phyloP scores from a whole-genome alignment of 73 alveolate genomes.

The Paramecium octaurelia region DNA sequence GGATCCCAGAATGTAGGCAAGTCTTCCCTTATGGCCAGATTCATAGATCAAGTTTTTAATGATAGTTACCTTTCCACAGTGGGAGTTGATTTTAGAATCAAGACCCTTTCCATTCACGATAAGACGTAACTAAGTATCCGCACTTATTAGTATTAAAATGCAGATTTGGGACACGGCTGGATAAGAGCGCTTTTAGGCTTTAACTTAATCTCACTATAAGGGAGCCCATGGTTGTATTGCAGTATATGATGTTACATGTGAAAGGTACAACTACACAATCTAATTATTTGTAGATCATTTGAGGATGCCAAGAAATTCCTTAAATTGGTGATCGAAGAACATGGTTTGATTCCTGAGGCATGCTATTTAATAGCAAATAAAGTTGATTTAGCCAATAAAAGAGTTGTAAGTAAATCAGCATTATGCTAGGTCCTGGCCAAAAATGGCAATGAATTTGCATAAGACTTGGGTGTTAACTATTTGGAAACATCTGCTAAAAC shows the following conservation, averaged over 20 bases:
- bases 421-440: not conserved
- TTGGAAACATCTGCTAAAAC: conserved; percentile 61
- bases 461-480: conserved; percentile 40
- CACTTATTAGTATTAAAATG: conserved; percentile 55
- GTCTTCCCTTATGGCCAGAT: conserved; percentile 51
- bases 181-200: conserved; percentile 73
- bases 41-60: not conserved
- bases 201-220: conserved; percentile 80
- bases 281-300: conserved; percentile 17
- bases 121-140: not conserved
- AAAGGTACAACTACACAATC: not conserved
- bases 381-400: conserved; percentile 14
- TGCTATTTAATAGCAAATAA: conserved; percentile 45
- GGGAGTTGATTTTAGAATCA: conserved; percentile 62
- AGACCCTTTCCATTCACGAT: conserved; percentile 21
- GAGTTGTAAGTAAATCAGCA: not conserved
- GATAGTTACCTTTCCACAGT: conserved; percentile 51
- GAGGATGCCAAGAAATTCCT: conserved; percentile 32
- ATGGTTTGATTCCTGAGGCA: conserved; percentile 22
- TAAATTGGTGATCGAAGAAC: conserved; percentile 25
- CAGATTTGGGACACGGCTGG: conserved; percentile 89
- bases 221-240: conserved; percentile 83
- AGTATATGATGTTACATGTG: conserved; percentile 72
- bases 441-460: not conserved
- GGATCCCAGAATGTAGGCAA: conserved; percentile 65